Evolutionary conservation across 2,329 filamentous ascomycete genomes (phyloP), one percentile per base, ranked within the genome.

Genomic region (Fusarium poae): DNA sequence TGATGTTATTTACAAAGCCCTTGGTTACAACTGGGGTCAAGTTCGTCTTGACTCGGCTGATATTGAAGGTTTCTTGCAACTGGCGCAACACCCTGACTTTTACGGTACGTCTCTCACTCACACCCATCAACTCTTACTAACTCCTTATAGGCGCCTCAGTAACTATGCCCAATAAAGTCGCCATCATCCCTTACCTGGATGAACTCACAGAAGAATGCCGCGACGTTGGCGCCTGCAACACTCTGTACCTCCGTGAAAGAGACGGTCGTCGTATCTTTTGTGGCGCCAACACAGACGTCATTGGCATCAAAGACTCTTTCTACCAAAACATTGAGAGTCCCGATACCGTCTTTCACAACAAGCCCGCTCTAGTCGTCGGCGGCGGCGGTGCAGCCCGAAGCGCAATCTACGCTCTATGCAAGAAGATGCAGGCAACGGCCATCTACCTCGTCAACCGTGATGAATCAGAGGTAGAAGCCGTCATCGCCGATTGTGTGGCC

Each of bases 111-210:
- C 18, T n/a, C n/a, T 42, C 5, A 20, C n/a, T 32, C 27, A 8
- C 15, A 42, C 11, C 15, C 15, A 34, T 11, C 5, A 50, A 6
- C 9, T 37, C 57, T 27, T 25, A 25, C 35, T 39, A 21, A 40
- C 11, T 43, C 20, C 4, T 20, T 11, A 6, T 3, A 86, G 90
- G 90, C 56, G 88, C 90, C 23, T 88, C 90, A 5, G 89, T 95
- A 37, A 95, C 92, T 21, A 96, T 95, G 92, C 92, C 92, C 0
- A 89, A 93, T 82, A 95, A 96, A 79, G 87, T 95, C 27, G 84
- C 88, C 72, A 93, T 95, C 75, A 87, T 94, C 62, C 84, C 87
- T 0, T 84, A 92, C 71, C 85, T 95, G 11, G 92, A 95, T 74
- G 87, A 89, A 55, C 82, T 94, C 37, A 93, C 91, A 9, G 85